Conservation (phyloP, 2,329 filamentous ascomycete genomes). For the Talaromyces islandicus region DNA sequence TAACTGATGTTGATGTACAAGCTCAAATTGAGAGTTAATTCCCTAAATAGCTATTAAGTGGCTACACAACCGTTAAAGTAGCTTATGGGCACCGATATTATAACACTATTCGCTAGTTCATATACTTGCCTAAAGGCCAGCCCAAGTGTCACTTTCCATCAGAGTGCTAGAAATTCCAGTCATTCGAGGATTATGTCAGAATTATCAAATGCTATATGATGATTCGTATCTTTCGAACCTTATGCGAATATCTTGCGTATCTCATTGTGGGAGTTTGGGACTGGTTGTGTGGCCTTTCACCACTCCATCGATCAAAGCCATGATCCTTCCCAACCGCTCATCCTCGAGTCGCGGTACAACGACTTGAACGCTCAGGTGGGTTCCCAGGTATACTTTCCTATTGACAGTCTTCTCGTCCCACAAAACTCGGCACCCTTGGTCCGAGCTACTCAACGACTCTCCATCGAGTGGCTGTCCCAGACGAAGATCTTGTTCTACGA, state of each 20-base stretch:
- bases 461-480: conserved; percentile 38
- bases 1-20: no score
- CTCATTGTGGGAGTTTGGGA: background rate
- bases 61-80: no score
- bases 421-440: conserved; percentile 53
- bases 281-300: conserved; percentile 1
- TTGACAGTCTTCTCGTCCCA: conserved; percentile 49
- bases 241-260: background rate
- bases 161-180: no score
- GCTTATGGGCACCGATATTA: no score
- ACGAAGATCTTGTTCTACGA: conserved; percentile 40
- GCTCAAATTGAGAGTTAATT: no score
- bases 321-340: background rate
- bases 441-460: conserved; percentile 47
- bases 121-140: no score
- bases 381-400: conserved; percentile 48
- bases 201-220: no score
- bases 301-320: conserved; percentile 1
- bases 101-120: no score
- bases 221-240: no score
- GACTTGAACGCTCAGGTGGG: conserved; percentile 52
- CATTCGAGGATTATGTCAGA: no score
- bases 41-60: no score
- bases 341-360: conserved; percentile 4
- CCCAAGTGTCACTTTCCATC: no score